Percentiles rank a stretch among this genome's conserved stretches.
Conservation (phyloP, 2,329 filamentous ascomycete genomes). For the Rhytidhysteron rufulum region DNA sequence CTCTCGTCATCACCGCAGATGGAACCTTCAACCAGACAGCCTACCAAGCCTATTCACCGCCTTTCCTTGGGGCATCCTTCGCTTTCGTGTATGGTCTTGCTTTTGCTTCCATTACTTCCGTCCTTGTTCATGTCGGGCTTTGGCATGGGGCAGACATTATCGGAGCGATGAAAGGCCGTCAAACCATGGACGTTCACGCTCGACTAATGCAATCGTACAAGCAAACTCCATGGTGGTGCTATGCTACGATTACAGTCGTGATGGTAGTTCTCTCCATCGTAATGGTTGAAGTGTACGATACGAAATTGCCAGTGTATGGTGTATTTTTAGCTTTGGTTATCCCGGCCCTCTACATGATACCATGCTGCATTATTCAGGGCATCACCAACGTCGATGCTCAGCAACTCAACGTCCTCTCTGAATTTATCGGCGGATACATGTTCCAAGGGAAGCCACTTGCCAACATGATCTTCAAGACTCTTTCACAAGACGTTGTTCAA, state of each 20-base stretch:
- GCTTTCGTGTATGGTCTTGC: constrained; percentile 66
- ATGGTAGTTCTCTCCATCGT: constrained; percentile 51
- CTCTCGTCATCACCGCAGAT: constrained; percentile 57
- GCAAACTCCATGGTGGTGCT: constrained; percentile 58
- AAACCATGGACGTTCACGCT: constrained; percentile 44
- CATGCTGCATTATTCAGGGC: constrained; percentile 45
- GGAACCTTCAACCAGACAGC: constrained; percentile 60
- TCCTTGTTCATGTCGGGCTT: constrained; percentile 58
- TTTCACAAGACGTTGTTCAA: constrained; percentile 20
- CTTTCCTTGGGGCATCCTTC: constrained; percentile 70
- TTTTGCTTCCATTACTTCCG: constrained; percentile 66
- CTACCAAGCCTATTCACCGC: constrained; percentile 57
- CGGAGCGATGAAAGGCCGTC: constrained; percentile 57
- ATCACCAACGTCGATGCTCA: constrained; percentile 64
- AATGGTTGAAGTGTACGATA: constrained; percentile 53
- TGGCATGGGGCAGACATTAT: constrained; percentile 66
- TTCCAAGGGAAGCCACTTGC: constrained; percentile 66
- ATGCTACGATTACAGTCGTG: constrained; percentile 41
- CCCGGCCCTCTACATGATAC: constrained; percentile 44
- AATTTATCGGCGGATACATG: constrained; percentile 64
- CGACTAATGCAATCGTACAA: constrained; percentile 57
- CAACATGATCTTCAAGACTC: constrained; percentile 52
- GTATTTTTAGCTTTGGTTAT: constrained; percentile 65
- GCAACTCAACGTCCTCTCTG: constrained; percentile 57
- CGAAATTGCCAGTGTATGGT: constrained; percentile 69